Conservation (phyloP, 371 early-diverging fungal species). For the Sporodiniella umbellata region DNA sequence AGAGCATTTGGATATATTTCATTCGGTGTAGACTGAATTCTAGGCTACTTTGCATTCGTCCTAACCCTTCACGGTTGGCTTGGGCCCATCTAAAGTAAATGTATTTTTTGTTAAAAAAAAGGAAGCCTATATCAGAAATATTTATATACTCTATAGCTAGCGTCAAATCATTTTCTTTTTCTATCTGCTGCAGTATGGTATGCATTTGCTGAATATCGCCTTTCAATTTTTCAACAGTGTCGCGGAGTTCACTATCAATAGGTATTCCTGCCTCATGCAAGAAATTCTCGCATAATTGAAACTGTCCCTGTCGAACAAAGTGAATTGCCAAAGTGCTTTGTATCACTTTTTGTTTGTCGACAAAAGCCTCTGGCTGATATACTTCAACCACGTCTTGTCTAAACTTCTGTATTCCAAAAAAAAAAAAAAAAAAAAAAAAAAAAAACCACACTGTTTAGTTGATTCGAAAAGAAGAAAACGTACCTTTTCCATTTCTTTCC, state of each 20-base stretch:
- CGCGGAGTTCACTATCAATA: slow-evolving; percentile 26
- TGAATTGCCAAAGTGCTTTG: slow-evolving; percentile 66
- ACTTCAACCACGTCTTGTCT: slow-evolving; percentile 58
- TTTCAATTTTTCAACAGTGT: slow-evolving; percentile 30
- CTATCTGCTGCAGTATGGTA: slow-evolving; percentile 27
- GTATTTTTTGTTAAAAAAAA: background rate
- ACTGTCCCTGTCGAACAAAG: slow-evolving; percentile 87
- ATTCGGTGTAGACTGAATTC: slow-evolving; percentile 84
- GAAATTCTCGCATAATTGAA: slow-evolving; percentile 67
- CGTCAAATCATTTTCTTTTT: slow-evolving; percentile 21
- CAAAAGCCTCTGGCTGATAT: slow-evolving; percentile 67
- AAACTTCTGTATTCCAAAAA: slow-evolving; percentile 45
- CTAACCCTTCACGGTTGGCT: slow-evolving; percentile 55
- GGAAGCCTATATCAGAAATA: background rate
- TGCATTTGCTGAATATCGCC: slow-evolving; percentile 39
- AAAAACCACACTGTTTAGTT: too few species aligned
- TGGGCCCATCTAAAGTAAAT: slow-evolving; percentile 68
- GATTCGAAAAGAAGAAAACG: background rate
- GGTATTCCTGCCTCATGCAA: slow-evolving; percentile 42
- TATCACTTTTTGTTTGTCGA: slow-evolving; percentile 58
- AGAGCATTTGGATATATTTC: slow-evolving; percentile 71
- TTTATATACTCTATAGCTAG: slow-evolving; percentile 26
- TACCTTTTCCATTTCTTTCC: slow-evolving; percentile 78
- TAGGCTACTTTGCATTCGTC: slow-evolving; percentile 58
- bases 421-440: too few species aligned